Evolutionary conservation across 306 rosid species (phyloP).

Genomic region (Betula pendula): DNA sequence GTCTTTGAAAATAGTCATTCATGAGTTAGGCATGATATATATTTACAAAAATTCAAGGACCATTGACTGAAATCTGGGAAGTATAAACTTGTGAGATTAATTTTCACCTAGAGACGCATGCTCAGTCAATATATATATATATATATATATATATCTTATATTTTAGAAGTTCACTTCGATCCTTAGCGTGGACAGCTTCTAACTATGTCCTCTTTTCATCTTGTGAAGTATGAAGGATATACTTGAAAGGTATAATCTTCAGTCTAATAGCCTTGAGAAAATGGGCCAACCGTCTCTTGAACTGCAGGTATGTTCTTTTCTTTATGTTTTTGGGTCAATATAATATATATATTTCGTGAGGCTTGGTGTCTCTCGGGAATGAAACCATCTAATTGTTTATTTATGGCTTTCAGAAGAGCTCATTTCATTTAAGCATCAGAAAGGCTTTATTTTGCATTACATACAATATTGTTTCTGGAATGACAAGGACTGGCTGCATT

Average conservation of each 20-base stretch:
- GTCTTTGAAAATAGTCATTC: no score
- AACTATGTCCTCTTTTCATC: background rate
- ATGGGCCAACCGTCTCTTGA: conserved; percentile 28
- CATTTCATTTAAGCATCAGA: background rate
- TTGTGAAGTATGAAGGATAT: conserved; percentile 36
- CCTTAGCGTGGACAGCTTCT: background rate
- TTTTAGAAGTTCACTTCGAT: background rate
- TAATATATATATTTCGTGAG: no score
- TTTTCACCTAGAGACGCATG: no score
- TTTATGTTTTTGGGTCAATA: no score
- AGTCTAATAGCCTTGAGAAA: conserved; percentile 12
- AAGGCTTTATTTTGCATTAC: background rate
- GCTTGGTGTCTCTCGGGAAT: background rate
- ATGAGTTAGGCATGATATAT: no score
- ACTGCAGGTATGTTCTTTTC: conserved; percentile 45
- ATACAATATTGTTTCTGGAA: background rate
- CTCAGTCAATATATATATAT: no score
- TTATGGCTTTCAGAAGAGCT: background rate
- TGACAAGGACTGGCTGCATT: background rate
- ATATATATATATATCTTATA: no score
- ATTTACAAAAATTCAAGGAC: no score
- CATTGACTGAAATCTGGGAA: no score
- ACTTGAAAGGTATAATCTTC: conserved; percentile 29
- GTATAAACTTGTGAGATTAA: no score
- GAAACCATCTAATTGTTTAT: background rate